Evolutionary conservation across 768 basidiomycete species (phyloP).

Genomic region (Paxillus involutus): DNA sequence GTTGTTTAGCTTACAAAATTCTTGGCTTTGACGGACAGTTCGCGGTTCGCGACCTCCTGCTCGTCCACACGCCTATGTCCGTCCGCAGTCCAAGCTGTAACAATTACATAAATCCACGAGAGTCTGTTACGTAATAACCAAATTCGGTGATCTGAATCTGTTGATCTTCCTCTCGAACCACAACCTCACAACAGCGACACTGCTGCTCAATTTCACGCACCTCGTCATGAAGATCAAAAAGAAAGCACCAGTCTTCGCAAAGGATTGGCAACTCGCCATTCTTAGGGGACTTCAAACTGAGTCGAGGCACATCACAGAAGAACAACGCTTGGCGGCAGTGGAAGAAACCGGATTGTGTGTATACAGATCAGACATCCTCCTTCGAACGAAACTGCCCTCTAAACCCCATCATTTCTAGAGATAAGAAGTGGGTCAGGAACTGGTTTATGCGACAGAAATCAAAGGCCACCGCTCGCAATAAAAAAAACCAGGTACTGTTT

Average conservation of each 20-base stretch:
- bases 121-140: no score
- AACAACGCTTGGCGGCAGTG: constrained; percentile 19
- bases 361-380: background rate
- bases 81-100: no score
- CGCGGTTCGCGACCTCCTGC: background rate
- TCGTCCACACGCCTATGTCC: background rate
- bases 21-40: background rate
- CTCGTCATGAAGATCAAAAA: constrained; percentile 6
- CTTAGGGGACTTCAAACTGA: constrained; percentile 25
- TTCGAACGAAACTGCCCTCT: constrained; percentile 3
- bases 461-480: constrained; percentile 13
- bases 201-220: constrained; percentile 4
- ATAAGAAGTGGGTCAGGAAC: constrained; percentile 28
- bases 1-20: background rate
- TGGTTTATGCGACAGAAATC: constrained; percentile 32
- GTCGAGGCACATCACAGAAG: constrained; percentile 22
- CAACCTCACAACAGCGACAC: background rate
- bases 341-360: constrained; percentile 33
- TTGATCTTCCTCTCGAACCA: no score
- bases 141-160: no score
- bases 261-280: constrained; percentile 29
- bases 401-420: constrained; percentile 12
- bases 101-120: no score
- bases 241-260: constrained; percentile 17
- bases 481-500: background rate